Evolutionary conservation across 2,329 filamentous ascomycete genomes (phyloP), one percentile per base, ranked within the genome.

Genomic region (Sarocladium brachiariae): DNA sequence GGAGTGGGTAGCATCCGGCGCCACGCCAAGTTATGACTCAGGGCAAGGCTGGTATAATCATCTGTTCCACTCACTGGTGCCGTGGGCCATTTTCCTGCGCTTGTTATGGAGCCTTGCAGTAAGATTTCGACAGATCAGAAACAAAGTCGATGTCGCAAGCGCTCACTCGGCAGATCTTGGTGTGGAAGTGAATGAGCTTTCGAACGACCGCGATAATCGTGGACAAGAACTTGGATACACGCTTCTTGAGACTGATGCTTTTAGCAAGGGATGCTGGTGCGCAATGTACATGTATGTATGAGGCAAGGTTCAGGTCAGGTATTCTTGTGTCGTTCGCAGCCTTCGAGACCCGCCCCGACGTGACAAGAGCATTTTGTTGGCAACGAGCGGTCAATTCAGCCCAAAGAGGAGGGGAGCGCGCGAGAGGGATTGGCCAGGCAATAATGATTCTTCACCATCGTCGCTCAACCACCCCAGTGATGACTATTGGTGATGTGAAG

Each of bases 1-100:
- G 27, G 43, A 18, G 25, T 45, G 43, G 43, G 43, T 25, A 25
- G 43, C 16, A 18, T 25, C 25, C 27, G 33, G 43, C 43, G 43
- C 27, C 21, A 31, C 11, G 43, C 25, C 43, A 31, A 47, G 43
- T 4, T 47, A 47, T 47, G 43, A 47, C 43, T 47, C 43, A 47
- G 43, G 43, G 27, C 43, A 47, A 47, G 25, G 25, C 19, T 35
- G 10, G 33, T 14, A 18, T 14, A 6, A 14, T 39, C 10, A 6
- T 19, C 19, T 25, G 16, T 14, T 43, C 21, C 39, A 25, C 39
- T n/a, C 8, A 23, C 21, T 25, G 39, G 19, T 16, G 43, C 25
- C 43, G 25, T 33, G 43, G n/a, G 3, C 11, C 8, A 4, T 47
- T 25, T 43, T 39, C 8, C 37, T 18, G 37, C 37, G 37, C 8